Percentiles rank a stretch among this genome's conserved stretches.
Conservation (phyloP, 192 early-diverging fungal species). For the Linnemannia schmuckeri region DNA sequence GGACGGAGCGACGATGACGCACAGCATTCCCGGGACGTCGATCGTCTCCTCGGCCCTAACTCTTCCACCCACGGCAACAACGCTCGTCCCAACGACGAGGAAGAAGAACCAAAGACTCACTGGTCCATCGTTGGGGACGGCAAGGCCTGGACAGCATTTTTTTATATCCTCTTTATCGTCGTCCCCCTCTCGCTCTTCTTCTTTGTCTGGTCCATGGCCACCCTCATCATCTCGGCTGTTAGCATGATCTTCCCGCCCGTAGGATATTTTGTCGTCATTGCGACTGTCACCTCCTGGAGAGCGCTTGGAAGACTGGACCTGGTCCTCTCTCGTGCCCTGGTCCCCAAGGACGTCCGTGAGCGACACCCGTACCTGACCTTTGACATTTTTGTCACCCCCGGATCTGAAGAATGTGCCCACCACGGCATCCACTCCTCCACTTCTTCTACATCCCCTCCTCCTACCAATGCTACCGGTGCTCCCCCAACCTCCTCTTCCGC, state of each 20-base stretch:
- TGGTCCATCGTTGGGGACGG: slow-evolving; percentile 29
- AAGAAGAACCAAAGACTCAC: slow-evolving; percentile 29
- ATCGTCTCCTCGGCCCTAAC: slow-evolving; percentile 25
- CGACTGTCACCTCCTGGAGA: slow-evolving; percentile 41
- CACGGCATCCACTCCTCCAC: not conserved
- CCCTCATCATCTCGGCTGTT: slow-evolving; percentile 9
- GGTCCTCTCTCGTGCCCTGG: slow-evolving; percentile 15
- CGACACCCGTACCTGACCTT: slow-evolving; percentile 8
- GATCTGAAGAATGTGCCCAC: not conserved
- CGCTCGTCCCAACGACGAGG: not conserved
- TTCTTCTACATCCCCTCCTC: not conserved
- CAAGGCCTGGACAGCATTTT: slow-evolving; percentile 31
- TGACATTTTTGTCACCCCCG: slow-evolving; percentile 21
- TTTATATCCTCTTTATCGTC: slow-evolving; percentile 17
- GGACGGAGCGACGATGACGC: slow-evolving; percentile 34
- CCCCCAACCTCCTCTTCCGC: not conserved
- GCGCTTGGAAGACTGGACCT: slow-evolving; percentile 41
- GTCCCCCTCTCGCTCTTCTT: slow-evolving; percentile 37
- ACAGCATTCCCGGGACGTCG: slow-evolving; percentile 31
- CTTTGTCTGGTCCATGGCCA: slow-evolving; percentile 43
- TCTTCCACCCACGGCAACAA: not conserved
- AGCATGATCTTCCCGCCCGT: slow-evolving; percentile 33
- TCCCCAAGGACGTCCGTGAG: slow-evolving; percentile 9
- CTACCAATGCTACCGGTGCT: not conserved
- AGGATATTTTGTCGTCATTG: slow-evolving; percentile 35